phyloP scores from a whole-genome alignment of 2,329 filamentous ascomycete genomes.

The Scortechinia acanthostroma region DNA sequence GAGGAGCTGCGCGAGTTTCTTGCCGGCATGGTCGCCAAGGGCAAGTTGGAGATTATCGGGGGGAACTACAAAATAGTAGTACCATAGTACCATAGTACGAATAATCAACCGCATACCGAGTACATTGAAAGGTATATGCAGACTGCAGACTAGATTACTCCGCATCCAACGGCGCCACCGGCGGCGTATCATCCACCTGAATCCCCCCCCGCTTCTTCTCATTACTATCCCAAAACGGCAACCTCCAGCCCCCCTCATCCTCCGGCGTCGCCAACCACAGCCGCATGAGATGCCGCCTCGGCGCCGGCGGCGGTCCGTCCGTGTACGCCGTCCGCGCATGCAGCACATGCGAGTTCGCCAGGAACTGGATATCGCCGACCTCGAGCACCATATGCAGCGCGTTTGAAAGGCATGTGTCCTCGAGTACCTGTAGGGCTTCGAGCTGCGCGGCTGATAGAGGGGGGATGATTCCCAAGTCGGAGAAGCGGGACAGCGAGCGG shows the following conservation, averaged over 20 bases:
- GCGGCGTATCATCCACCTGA: constrained; percentile 75
- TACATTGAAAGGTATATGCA: too few species aligned
- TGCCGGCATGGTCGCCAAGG: constrained; percentile 44
- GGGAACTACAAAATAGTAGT: constrained; percentile 33
- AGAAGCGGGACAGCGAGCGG: constrained; percentile 68
- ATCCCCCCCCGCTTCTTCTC: constrained; percentile 86
- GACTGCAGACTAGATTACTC: too few species aligned
- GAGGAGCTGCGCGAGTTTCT: constrained; percentile 53
- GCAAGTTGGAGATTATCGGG: constrained; percentile 38
- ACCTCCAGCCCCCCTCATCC: constrained; percentile 74
- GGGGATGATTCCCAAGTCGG: constrained; percentile 66
- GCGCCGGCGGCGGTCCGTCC: constrained; percentile 60
- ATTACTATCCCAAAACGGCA: constrained; percentile 74
- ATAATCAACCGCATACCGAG: too few species aligned
- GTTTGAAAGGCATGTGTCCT: constrained; percentile 68
- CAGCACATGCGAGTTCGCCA: constrained; percentile 73
- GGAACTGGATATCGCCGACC: constrained; percentile 81
- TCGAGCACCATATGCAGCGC: constrained; percentile 80
- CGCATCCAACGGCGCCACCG: constrained; percentile 69
- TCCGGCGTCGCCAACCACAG: constrained; percentile 81
- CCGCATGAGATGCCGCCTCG: constrained; percentile 72
- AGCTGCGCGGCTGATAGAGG: constrained; percentile 62
- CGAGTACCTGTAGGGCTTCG: constrained; percentile 63
- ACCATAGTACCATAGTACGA: too few species aligned
- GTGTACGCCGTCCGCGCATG: constrained; percentile 78